Evolutionary conservation across 2,329 filamentous ascomycete species (phyloP).

Genomic region (Aschersonia sp.): DNA sequence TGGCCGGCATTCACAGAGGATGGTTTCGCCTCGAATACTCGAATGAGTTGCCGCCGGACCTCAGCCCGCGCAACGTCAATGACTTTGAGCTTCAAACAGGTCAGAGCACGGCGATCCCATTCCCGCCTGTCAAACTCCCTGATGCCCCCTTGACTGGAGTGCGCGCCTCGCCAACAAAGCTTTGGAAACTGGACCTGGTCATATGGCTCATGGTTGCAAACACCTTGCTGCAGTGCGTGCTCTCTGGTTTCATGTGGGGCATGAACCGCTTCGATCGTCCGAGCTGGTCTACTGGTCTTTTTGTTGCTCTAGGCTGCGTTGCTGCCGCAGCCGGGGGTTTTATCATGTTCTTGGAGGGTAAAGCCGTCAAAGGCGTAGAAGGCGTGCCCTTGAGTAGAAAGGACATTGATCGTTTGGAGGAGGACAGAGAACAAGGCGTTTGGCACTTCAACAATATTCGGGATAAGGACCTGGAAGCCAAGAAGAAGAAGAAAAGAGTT

Average conservation of each 20-base stretch:
- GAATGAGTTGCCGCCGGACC: constrained; percentile 34
- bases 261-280: constrained; percentile 61
- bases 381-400: constrained; percentile 48
- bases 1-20: constrained; percentile 59
- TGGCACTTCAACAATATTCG: constrained; percentile 35
- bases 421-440: constrained; percentile 39
- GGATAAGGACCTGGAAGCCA: constrained; percentile 15
- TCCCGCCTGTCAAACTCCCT: constrained; percentile 48
- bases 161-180: constrained; percentile 48
- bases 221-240: constrained; percentile 58
- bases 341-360: constrained; percentile 58
- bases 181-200: constrained; percentile 69
- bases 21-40: constrained; percentile 66
- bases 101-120: constrained; percentile 32
- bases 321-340: constrained; percentile 55
- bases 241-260: constrained; percentile 75
- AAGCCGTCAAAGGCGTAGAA: constrained; percentile 55
- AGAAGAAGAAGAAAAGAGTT: constrained; percentile 1
- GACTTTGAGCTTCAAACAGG: constrained; percentile 23
- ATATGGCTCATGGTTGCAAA: constrained; percentile 69
- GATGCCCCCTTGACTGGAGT: constrained; percentile 56
- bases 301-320: constrained; percentile 60
- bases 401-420: constrained; percentile 34
- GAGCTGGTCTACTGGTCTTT: constrained; percentile 64
- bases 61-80: constrained; percentile 38